phyloP scores from a whole-genome alignment of 352 stramenopile species.

The Globisporangium camurandrum region DNA sequence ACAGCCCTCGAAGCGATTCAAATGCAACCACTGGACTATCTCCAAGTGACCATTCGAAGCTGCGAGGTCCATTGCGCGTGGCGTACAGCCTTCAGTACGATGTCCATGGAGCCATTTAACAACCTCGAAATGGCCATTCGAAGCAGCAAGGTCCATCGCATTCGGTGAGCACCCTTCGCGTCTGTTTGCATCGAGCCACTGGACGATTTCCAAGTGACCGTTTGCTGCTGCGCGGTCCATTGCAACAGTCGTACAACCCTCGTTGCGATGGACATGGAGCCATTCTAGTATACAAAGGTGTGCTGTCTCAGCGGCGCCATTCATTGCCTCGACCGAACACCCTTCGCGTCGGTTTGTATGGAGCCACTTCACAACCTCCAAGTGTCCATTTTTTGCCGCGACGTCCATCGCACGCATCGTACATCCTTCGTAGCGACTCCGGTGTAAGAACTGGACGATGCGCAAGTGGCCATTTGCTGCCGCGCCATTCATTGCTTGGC shows the following conservation, averaged over 20 bases:
- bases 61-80: not conserved
- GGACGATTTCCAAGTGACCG: not conserved
- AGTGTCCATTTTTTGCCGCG: slow-evolving; percentile 3
- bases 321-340: slow-evolving; percentile 5
- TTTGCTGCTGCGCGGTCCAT: not conserved
- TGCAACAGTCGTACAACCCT: not conserved
- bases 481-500: slow-evolving; percentile 10
- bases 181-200: not conserved
- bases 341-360: slow-evolving; percentile 6
- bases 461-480: slow-evolving; percentile 9
- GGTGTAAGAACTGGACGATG: slow-evolving; percentile 8
- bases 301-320: not conserved
- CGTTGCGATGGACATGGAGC: not conserved
- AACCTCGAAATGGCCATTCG: not conserved
- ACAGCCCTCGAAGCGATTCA: not conserved
- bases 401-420: slow-evolving; percentile 4
- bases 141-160: not conserved
- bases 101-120: not conserved
- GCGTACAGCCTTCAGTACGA: not conserved
- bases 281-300: not conserved
- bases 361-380: slow-evolving; percentile 7
- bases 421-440: slow-evolving; percentile 6
- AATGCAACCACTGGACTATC: not conserved
- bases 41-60: not conserved
- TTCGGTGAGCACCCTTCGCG: not conserved